Conservation (phyloP, 225 moss, liverwort and hornwort species). For the Pseudoscleropodium purum region DNA sequence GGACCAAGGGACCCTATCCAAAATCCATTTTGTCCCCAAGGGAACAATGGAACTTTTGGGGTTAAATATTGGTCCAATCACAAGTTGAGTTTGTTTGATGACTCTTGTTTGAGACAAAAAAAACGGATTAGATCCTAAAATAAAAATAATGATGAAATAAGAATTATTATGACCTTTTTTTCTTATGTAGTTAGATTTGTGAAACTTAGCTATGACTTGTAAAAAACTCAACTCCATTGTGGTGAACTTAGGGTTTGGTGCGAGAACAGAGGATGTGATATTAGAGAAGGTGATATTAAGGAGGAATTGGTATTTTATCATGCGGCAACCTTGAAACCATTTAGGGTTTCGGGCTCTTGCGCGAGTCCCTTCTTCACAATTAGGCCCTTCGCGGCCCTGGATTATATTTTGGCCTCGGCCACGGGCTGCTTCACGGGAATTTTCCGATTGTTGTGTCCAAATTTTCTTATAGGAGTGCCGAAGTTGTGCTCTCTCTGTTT, state of each 20-base stretch:
- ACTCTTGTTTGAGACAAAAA: background rate
- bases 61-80: background rate
- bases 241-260: background rate
- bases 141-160: background rate
- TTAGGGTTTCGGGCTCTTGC: slow-evolving; percentile 7
- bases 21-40: no score
- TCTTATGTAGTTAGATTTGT: background rate
- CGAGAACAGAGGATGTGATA: background rate
- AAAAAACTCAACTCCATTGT: background rate
- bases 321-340: background rate
- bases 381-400: background rate
- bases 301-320: background rate
- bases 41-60: no score
- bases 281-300: background rate
- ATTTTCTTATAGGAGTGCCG: background rate
- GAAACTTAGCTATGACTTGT: background rate
- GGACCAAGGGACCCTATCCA: no score
- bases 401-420: background rate
- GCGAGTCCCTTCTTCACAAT: background rate
- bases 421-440: background rate
- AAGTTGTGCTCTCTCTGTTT: background rate
- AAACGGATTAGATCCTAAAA: background rate
- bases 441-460: background rate
- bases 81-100: background rate
- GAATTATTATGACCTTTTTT: no score